Conservation (phyloP, 2,329 filamentous ascomycete species). For the Albophoma yamanashiensis region DNA sequence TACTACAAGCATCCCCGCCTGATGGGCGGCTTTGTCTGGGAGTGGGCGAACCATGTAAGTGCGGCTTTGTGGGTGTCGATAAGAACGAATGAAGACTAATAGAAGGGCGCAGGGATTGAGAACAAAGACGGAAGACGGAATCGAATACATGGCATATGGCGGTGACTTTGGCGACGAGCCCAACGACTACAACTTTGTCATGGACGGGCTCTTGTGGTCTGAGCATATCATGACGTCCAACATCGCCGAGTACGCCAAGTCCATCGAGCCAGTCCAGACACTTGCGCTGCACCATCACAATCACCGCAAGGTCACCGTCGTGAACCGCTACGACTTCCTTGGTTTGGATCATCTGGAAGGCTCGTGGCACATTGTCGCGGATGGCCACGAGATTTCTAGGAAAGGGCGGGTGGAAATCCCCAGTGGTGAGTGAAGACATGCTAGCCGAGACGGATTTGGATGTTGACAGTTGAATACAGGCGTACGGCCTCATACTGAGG, state of each 20-base stretch:
- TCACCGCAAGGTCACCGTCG: conserved; percentile 25
- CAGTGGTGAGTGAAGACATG: conserved; percentile 17
- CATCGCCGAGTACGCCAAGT: conserved; percentile 44
- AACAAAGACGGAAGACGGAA: conserved; percentile 28
- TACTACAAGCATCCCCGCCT: conserved; percentile 41
- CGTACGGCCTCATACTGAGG: conserved; percentile 31
- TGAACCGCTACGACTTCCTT: conserved; percentile 45
- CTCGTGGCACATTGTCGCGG: conserved; percentile 29
- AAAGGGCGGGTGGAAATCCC: conserved; percentile 29
- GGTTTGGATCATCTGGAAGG: conserved; percentile 38
- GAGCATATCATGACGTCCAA: conserved; percentile 41
- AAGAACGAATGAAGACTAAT: background rate
- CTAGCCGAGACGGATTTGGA: background rate
- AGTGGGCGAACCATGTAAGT: conserved; percentile 46
- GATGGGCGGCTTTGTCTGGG: conserved; percentile 58
- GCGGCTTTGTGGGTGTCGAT: background rate
- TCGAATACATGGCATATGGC: conserved; percentile 44
- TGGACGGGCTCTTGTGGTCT: conserved; percentile 39
- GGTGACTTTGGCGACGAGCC: conserved; percentile 52
- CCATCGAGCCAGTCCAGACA: conserved; percentile 47
- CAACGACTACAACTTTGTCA: conserved; percentile 48
- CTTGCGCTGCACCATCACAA: conserved; percentile 28
- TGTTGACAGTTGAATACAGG: conserved; percentile 12
- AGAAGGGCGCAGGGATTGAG: conserved; percentile 23
- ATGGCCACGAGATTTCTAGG: conserved; percentile 18